Percentiles rank a stretch among this genome's conserved stretches.
phyloP scores from a whole-genome alignment of 495 filamentous ascomycete species.

The Zalerion maritima region DNA sequence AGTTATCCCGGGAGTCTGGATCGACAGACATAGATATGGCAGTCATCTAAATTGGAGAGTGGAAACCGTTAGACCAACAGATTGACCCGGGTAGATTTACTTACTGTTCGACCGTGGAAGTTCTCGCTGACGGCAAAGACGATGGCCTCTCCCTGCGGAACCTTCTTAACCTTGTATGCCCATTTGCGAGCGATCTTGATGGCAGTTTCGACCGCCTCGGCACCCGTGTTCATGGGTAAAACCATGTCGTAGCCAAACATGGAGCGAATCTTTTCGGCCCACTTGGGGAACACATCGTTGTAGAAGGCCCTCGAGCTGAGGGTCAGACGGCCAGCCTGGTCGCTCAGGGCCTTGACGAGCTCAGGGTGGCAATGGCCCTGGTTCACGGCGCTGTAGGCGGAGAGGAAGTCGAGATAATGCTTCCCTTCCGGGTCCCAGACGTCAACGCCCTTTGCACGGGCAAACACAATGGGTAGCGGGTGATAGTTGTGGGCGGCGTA shows the following conservation, averaged over 20 bases:
- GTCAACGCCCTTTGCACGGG: constrained; percentile 63
- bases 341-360: constrained; percentile 73
- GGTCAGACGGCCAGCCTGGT: constrained; percentile 82
- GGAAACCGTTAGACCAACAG: constrained; percentile 9
- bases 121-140: constrained; percentile 80
- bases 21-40: constrained; percentile 92
- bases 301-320: constrained; percentile 94
- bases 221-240: constrained; percentile 97
- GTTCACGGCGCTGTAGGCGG: constrained; percentile 95
- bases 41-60: constrained; percentile 50
- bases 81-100: constrained; percentile 13
- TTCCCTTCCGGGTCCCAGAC: constrained; percentile 98
- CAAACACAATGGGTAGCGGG: constrained; percentile 84
- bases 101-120: constrained; percentile 90
- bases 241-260: constrained; percentile 96
- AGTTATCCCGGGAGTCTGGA: constrained; percentile 89
- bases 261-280: constrained; percentile 79
- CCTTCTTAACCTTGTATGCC: constrained; percentile 94
- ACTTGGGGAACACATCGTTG: constrained; percentile 97
- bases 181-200: constrained; percentile 98
- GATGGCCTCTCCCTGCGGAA: constrained; percentile 68
- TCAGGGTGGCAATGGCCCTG: constrained; percentile 98
- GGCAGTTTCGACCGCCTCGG: constrained; percentile 95
- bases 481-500: constrained; percentile 98
- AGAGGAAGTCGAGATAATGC: constrained; percentile 95